Conservation (phyloP, 768 basidiomycete species). For the Pleurotus sapidus region DNA sequence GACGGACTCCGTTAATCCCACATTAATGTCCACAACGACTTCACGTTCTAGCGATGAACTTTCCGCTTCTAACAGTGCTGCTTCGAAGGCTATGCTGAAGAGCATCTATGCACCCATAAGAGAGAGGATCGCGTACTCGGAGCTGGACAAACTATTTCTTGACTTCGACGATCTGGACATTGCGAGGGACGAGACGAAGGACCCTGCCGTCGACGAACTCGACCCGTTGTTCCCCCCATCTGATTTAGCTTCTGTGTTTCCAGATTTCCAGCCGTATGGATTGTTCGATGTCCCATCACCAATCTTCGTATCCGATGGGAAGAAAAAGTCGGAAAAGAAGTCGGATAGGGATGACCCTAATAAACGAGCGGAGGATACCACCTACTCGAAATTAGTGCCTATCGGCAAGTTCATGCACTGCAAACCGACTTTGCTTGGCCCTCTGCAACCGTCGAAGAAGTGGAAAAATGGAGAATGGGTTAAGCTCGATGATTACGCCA, state of each 20-base stretch:
- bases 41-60: slow-evolving; percentile 39
- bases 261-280: slow-evolving; percentile 68
- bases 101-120: slow-evolving; percentile 56
- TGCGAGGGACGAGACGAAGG: slow-evolving; percentile 15
- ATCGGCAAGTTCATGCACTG: slow-evolving; percentile 74
- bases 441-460: slow-evolving; percentile 78
- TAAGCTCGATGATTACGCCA: slow-evolving; percentile 57
- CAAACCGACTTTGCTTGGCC: slow-evolving; percentile 82
- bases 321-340: slow-evolving; percentile 59
- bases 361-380: slow-evolving; percentile 76
- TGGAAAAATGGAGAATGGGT: slow-evolving; percentile 66
- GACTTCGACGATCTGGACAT: slow-evolving; percentile 38
- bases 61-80: slow-evolving; percentile 15
- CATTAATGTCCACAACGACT: slow-evolving; percentile 41
- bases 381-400: slow-evolving; percentile 72
- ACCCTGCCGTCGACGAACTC: slow-evolving; percentile 24
- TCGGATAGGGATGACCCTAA: slow-evolving; percentile 65
- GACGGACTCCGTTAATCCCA: slow-evolving; percentile 52
- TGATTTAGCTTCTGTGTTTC: slow-evolving; percentile 73
- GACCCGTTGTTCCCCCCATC: slow-evolving; percentile 28
- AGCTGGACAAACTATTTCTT: slow-evolving; percentile 50
- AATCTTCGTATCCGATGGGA: slow-evolving; percentile 30
- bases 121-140: slow-evolving; percentile 60
- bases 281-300: slow-evolving; percentile 48
- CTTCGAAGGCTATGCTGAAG: slow-evolving; percentile 39